These are phyloP conservation scores for Phaseolus lunatus DNA, from an alignment of 306 rosid species.

Conservation along the genomic window DNA sequence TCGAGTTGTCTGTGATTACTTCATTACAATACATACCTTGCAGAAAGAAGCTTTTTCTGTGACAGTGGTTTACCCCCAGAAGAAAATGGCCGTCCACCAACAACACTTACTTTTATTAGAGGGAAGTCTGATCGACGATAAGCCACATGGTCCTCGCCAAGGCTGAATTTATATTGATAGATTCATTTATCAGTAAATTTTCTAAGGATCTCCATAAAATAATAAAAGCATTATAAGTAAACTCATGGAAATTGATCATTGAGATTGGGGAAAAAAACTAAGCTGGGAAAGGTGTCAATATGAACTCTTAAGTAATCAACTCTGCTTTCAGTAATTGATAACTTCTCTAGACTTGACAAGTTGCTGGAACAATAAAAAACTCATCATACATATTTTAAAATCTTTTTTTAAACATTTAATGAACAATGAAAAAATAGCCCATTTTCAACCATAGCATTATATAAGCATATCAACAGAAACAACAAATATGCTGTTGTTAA, in stretches of 20 bases:
- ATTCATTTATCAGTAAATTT: slow-evolving; percentile 46
- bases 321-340: slow-evolving; percentile 12
- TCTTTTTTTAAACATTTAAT: slow-evolving; percentile 25
- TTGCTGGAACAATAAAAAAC: slow-evolving; percentile 9
- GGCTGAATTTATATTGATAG: slow-evolving; percentile 62
- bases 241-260: slow-evolving; percentile 17
- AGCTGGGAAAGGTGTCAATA: slow-evolving; percentile 10
- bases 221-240: slow-evolving; percentile 34
- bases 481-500: slow-evolving; percentile 9
- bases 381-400: slow-evolving; percentile 25
- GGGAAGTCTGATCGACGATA: slow-evolving; percentile 80
- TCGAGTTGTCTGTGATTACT: slow-evolving; percentile 25
- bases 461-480: slow-evolving; percentile 13
- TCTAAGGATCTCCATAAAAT: slow-evolving; percentile 20
- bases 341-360: slow-evolving; percentile 27
- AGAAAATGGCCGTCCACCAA: slow-evolving; percentile 97
- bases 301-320: slow-evolving; percentile 16
- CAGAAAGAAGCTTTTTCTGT: slow-evolving; percentile 67
- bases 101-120: slow-evolving; percentile 69
- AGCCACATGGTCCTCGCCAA: slow-evolving; percentile 81
- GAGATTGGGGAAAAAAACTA: neutral
- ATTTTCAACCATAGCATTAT: slow-evolving; percentile 27
- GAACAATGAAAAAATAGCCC: slow-evolving; percentile 10
- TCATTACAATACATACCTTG: slow-evolving; percentile 65
- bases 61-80: slow-evolving; percentile 69